phyloP scores from a whole-genome alignment of 129 eudicot species.

The Oenanthe sinensis region DNA sequence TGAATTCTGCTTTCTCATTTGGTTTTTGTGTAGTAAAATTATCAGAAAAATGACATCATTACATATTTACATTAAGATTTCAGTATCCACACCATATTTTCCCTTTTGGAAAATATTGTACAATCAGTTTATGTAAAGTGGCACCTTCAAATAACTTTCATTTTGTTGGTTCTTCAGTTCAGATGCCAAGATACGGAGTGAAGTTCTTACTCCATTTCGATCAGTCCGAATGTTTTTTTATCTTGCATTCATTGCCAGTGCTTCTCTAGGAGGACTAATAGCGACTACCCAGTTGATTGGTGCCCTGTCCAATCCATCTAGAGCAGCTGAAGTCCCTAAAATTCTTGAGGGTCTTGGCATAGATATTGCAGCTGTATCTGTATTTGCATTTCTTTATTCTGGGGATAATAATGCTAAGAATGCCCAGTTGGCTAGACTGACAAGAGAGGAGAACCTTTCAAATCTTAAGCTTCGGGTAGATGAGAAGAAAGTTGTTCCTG shows the following conservation, averaged over 20 bases:
- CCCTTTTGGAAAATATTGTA: conserved; percentile 39
- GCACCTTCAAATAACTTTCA: conserved; percentile 19
- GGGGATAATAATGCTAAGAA: conserved; percentile 70
- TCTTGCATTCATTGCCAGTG: conserved; percentile 85
- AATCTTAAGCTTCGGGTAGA: conserved; percentile 77
- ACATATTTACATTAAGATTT: too few relatives aligned
- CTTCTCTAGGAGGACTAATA: conserved; percentile 74
- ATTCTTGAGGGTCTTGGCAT: conserved; percentile 73
- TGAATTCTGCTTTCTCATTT: background rate
- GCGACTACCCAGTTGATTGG: conserved; percentile 63
- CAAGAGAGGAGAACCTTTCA: conserved; percentile 85
- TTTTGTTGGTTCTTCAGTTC: conserved; percentile 65
- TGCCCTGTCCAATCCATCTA: conserved; percentile 72
- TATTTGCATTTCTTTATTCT: conserved; percentile 68
- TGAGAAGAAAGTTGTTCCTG: conserved; percentile 50
- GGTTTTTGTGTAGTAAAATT: background rate
- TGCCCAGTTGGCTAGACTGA: conserved; percentile 68
- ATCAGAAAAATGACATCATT: background rate
- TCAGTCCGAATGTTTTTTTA: conserved; percentile 93
- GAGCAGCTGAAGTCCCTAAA: conserved; percentile 55
- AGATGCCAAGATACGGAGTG: conserved; percentile 79
- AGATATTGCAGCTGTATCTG: conserved; percentile 69
- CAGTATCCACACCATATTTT: conserved; percentile 31
- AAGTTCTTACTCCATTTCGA: conserved; percentile 94
- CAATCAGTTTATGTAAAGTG: background rate